A percentile compares a stretch with the other conserved stretches of the same genome.
These are phyloP conservation scores for Raddia distichophylla DNA, from an alignment of 176 grass and related monocot genomes.

Conservation along the genomic window DNA sequence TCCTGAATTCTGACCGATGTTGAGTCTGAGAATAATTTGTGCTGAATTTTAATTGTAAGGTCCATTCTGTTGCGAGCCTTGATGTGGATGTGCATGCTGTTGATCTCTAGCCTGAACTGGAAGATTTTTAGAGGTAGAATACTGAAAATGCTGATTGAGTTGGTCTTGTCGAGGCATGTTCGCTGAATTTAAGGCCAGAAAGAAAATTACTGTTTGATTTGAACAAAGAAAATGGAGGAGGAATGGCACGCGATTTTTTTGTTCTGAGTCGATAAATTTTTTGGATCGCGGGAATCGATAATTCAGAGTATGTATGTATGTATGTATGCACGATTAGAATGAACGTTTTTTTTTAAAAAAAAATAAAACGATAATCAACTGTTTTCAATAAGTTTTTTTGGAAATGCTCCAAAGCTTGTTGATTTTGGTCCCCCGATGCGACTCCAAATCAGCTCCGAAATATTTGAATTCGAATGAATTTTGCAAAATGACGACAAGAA, in stretches of 20 bases:
- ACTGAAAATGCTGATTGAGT: conserved; percentile 16
- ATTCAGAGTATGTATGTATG: background rate
- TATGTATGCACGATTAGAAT: background rate
- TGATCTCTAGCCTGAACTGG: conserved; percentile 6
- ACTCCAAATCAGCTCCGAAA: no score
- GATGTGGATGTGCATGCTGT: conserved; percentile 7
- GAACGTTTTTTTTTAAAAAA: no score
- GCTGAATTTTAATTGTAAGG: conserved; percentile 15
- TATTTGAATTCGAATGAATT: no score
- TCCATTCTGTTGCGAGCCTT: background rate
- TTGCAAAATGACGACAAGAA: no score
- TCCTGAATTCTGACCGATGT: conserved; percentile 2
- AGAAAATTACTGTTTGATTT: background rate
- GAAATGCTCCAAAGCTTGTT: no score
- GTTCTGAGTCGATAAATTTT: background rate
- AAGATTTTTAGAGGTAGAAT: background rate
- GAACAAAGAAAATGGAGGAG: background rate
- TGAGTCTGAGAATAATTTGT: conserved; percentile 33
- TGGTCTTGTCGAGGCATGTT: background rate
- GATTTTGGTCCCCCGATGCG: no score
- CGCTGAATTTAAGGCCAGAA: background rate
- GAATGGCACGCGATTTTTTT: background rate
- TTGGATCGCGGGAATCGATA: no score
- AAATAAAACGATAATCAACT: no score
- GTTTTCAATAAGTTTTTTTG: no score